Conservation (phyloP, 345 rosid species). For the Aquilaria malaccensis region DNA sequence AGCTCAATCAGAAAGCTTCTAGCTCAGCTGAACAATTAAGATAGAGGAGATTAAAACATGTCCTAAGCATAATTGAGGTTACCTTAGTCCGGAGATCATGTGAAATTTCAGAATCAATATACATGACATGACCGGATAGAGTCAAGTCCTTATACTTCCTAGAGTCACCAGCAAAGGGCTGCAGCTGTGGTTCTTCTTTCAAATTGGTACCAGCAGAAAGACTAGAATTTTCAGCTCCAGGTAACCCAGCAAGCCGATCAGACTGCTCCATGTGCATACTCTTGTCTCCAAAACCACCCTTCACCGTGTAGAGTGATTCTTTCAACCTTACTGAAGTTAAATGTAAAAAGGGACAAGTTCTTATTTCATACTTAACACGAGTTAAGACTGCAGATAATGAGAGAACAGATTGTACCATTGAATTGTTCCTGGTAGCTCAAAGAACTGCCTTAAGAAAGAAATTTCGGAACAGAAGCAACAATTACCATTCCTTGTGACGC, state of each 20-base stretch:
- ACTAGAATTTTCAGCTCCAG: slow-evolving; percentile 47
- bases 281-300: slow-evolving; percentile 36
- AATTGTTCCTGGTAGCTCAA: background rate
- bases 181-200: slow-evolving; percentile 26
- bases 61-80: slow-evolving; percentile 6
- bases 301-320: slow-evolving; percentile 72
- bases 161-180: slow-evolving; percentile 22
- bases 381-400: slow-evolving; percentile 4
- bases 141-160: slow-evolving; percentile 26
- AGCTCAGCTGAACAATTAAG: slow-evolving; percentile 12
- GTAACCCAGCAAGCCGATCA: slow-evolving; percentile 29
- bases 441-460: background rate
- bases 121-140: slow-evolving; percentile 45
- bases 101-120: slow-evolving; percentile 64
- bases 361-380: background rate
- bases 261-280: slow-evolving; percentile 35
- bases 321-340: slow-evolving; percentile 67
- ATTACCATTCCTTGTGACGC: slow-evolving; percentile 73
- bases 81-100: slow-evolving; percentile 67
- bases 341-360: slow-evolving; percentile 6
- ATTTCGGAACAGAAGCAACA: background rate
- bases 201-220: slow-evolving; percentile 41
- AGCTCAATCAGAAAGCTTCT: background rate
- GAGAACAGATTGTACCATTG: no score
- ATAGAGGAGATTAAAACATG: no score